Conservation (phyloP, 495 filamentous ascomycete genomes). For the Astrothelium macrocarpum region DNA sequence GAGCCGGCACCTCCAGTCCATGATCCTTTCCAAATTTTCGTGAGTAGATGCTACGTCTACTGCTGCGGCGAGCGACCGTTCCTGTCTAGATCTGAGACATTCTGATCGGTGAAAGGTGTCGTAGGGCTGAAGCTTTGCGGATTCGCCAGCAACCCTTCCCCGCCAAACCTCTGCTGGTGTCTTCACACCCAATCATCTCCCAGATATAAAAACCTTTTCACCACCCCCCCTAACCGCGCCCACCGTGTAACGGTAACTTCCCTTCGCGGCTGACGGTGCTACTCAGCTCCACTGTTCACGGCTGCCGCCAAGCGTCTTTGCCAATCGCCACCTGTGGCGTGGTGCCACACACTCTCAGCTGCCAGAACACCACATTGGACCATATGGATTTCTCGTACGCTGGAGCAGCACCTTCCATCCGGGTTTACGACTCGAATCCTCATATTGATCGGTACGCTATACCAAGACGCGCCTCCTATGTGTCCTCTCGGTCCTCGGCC, state of each 20-base stretch:
- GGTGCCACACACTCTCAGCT: conserved; percentile 1
- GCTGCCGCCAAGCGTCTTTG: neutral
- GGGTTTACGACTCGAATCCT: conserved; percentile 26
- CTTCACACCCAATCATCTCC: conserved; percentile 3
- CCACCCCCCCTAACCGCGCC: neutral
- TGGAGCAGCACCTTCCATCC: conserved; percentile 16
- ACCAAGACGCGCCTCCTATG: conserved; percentile 22
- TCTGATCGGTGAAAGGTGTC: neutral
- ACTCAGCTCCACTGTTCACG: neutral
- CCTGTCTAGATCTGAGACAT: neutral
- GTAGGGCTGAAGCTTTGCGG: conserved; percentile 4
- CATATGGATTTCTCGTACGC: conserved; percentile 14
- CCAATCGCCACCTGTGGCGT: conserved; percentile 1
- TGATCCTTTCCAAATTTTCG: neutral
- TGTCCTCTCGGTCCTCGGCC: conserved; percentile 7
- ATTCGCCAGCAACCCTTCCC: conserved; percentile 3
- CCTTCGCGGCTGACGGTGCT: neutral
- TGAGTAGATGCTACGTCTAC: neutral
- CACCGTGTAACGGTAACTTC: conserved; percentile 2
- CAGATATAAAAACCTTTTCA: neutral
- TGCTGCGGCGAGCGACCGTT: neutral
- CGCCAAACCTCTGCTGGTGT: neutral
- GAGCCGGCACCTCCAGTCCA: neutral
- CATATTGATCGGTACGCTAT: conserved; percentile 18
- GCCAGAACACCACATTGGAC: neutral